A percentile compares a stretch with the other conserved stretches of the same genome.
phyloP scores from a whole-genome alignment of 78 protist genomes.

The Emiliania huxleyi region DNA sequence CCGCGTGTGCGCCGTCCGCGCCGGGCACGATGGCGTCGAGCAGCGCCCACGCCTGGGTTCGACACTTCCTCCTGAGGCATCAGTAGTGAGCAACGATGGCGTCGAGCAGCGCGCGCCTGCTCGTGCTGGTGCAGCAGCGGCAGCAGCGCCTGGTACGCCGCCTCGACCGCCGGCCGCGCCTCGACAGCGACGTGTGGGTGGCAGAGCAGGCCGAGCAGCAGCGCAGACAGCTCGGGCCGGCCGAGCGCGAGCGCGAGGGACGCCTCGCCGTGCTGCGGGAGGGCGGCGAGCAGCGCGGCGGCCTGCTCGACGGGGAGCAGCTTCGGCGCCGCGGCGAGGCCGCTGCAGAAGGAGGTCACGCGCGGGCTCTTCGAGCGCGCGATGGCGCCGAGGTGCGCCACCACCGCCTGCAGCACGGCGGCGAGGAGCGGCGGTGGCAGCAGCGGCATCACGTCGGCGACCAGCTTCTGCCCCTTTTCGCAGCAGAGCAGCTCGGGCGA shows the following conservation, averaged over 20 bases:
- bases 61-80: too few relatives aligned
- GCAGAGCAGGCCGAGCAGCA: neutral
- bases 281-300: neutral
- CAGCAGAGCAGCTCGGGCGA: neutral
- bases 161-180: too few relatives aligned
- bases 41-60: too few relatives aligned
- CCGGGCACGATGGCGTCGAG: too few relatives aligned
- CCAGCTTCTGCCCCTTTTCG: neutral
- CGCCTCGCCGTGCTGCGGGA: neutral
- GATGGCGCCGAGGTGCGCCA: neutral
- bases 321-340: neutral
- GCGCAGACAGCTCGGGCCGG: neutral
- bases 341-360: neutral
- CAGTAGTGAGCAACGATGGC: too few relatives aligned
- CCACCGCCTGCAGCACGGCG: neutral
- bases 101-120: too few relatives aligned
- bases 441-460: neutral
- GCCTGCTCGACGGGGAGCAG: neutral
- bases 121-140: too few relatives aligned
- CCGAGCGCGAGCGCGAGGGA: neutral
- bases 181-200: neutral
- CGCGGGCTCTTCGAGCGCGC: neutral
- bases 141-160: too few relatives aligned
- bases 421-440: neutral
- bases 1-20: too few relatives aligned